Base-by-base conservation (phyloP, 1,284 basidiomycete species). In the Phenoliferia sp. region DNA sequence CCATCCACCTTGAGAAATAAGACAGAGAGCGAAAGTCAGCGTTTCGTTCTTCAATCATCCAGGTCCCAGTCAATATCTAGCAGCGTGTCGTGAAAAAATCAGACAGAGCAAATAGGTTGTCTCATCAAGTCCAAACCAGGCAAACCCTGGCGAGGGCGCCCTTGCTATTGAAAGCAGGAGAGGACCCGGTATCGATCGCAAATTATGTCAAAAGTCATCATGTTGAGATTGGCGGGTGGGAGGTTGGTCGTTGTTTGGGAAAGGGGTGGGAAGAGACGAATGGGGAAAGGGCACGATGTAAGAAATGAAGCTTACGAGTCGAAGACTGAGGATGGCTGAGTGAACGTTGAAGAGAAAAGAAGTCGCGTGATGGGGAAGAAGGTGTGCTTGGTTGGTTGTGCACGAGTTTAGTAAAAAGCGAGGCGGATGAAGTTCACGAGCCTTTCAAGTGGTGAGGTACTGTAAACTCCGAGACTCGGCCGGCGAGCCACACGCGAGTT, bases 161-260 rank as follows among this genome's bases (percentile, higher is more conserved):
- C 31, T 57, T 57, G 31, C 55, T 9, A 52, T 52, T 57, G 28
- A 57, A 57, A 9, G 55, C 55, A 32, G 31, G 15, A 31, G 28
- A 16, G 28, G 48, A 7, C 48, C 55, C 31, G 55, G 32, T 52
- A 26, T 57, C 55, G 55, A n/a, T 19, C 55, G 55, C 55, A 57
- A 57, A 57, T 57, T 57, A 57, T 57, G 19, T 33, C 9, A 32
- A n/a, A 32, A 17, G n/a, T 57, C 29, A 57, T 57, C 55, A 57
- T 57, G 29, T 32, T 57, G 29, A 32, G 29, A 33, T 16, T n/a
- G 26, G n/a, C 15, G 31, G 31, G 5, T 26, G 6, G 16, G 15
- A 19, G 54, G 4, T 16, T 2, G 55, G n/a, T n/a, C n/a, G n/a
- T n/a, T n/a, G n/a, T n/a, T 34, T 6, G 55, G 29, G 9, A 26